phyloP scores from a whole-genome alignment of 257 asterid species.

The Salvia rosmarinus region DNA sequence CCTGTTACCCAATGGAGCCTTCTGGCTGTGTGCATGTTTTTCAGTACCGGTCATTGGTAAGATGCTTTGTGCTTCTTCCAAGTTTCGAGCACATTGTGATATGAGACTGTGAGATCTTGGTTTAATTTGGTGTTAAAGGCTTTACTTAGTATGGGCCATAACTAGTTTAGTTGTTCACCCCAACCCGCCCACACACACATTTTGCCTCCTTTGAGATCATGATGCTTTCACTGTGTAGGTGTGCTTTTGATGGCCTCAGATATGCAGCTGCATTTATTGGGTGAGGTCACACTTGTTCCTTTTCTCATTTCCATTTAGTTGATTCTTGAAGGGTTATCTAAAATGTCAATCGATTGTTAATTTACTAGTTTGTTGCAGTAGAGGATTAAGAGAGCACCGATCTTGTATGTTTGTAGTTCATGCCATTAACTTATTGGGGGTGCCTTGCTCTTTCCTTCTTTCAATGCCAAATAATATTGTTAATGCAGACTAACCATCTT shows the following conservation, averaged over 20 bases:
- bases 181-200: too few relatives aligned
- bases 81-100: constrained; percentile 23
- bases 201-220: constrained; percentile 19
- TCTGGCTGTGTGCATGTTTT: constrained; percentile 80
- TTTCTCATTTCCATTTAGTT: neutral
- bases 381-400: neutral
- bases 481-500: constrained; percentile 21
- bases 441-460: constrained; percentile 7
- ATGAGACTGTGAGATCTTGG: neutral
- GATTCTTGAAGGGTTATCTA: neutral
- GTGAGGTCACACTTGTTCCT: constrained; percentile 46
- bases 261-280: constrained; percentile 94
- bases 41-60: constrained; percentile 96
- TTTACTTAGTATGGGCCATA: neutral
- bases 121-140: constrained; percentile 4
- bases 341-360: neutral
- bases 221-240: constrained; percentile 59
- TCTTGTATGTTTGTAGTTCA: neutral
- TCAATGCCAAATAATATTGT: neutral
- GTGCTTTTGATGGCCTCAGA: constrained; percentile 97
- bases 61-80: constrained; percentile 29
- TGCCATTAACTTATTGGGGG: neutral
- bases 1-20: constrained; percentile 87
- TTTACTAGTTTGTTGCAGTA: neutral
- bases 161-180: neutral